phyloP scores from a whole-genome alignment of 2,329 filamentous ascomycete genomes.

The Gnomoniopsis sp. region DNA sequence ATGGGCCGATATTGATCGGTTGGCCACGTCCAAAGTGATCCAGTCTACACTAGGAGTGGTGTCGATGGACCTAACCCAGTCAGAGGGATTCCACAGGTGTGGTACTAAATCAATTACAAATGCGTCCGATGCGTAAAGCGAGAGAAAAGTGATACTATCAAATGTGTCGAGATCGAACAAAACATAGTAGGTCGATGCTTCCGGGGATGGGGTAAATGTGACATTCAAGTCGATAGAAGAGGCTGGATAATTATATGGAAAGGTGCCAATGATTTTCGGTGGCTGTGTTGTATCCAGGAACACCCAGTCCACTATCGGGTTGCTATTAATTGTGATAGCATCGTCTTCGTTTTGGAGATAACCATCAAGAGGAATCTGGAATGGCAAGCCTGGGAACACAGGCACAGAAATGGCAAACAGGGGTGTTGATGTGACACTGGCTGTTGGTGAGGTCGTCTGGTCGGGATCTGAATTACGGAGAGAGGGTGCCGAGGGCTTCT shows the following conservation, averaged over 20 bases:
- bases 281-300: background rate
- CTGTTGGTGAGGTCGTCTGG: no score
- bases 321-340: no score
- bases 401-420: no score
- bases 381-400: no score
- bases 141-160: background rate
- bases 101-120: background rate
- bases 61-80: background rate
- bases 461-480: no score
- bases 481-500: no score
- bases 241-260: background rate
- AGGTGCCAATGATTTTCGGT: background rate
- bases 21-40: background rate
- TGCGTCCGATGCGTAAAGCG: background rate
- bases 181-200: background rate
- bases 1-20: background rate
- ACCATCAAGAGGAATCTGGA: no score
- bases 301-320: no score
- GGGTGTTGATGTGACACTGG: no score
- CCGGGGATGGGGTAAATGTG: background rate
- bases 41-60: background rate
- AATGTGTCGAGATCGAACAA: background rate
- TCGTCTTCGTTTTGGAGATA: no score
- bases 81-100: background rate
- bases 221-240: background rate